A percentile compares a stretch with the other conserved stretches of the same genome.
phyloP scores from a whole-genome alignment of 371 early-diverging fungal genomes.

The Apophysomyces ossiformis region DNA sequence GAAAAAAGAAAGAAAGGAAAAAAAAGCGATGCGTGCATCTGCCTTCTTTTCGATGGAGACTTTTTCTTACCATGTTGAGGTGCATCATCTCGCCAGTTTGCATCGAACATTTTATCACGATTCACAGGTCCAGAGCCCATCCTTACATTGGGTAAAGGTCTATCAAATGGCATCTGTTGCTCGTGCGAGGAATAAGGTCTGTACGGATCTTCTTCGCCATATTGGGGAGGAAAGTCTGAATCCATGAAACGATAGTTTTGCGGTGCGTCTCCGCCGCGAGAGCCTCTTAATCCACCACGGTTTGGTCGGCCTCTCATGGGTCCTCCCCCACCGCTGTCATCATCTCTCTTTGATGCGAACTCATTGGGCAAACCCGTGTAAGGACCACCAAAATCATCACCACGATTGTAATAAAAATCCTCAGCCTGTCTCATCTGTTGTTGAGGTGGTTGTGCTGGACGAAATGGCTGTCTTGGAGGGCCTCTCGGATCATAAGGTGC shows the following conservation, averaged over 20 bases:
- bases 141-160: slow-evolving; percentile 1
- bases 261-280: slow-evolving; percentile 1
- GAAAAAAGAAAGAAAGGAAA: background rate
- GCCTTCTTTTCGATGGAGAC: background rate
- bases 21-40: background rate
- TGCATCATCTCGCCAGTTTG: background rate
- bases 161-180: slow-evolving; percentile 8
- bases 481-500: slow-evolving; percentile 8
- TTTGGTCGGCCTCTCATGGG: slow-evolving; percentile 4
- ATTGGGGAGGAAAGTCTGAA: slow-evolving; percentile 1
- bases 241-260: slow-evolving; percentile 7
- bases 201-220: slow-evolving; percentile 5
- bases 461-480: background rate
- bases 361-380: background rate
- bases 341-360: slow-evolving; percentile 2
- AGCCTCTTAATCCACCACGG: slow-evolving; percentile 5
- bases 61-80: slow-evolving; percentile 8
- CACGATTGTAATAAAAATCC: slow-evolving; percentile 2
- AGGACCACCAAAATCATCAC: slow-evolving; percentile 1
- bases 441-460: slow-evolving; percentile 2
- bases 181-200: slow-evolving; percentile 4
- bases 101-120: slow-evolving; percentile 7
- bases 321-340: background rate
- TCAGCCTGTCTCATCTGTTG: background rate
- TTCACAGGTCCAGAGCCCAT: background rate